These are phyloP conservation scores for Pulicaria dysenterica DNA, from an alignment of 129 eudicot genomes.

Conservation along the genomic window DNA sequence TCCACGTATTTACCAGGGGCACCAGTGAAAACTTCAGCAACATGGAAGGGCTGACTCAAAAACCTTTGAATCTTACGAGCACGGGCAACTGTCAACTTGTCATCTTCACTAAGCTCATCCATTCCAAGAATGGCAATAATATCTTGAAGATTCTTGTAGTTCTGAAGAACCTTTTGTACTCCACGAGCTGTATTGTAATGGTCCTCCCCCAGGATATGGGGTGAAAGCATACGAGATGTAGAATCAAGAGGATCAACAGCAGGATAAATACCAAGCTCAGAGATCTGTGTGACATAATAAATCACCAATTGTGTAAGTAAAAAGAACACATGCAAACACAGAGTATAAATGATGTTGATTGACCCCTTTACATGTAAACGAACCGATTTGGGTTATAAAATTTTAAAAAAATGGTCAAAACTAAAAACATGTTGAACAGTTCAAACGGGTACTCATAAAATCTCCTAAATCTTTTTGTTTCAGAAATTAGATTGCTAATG, in stretches of 20 bases:
- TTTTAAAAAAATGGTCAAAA: too few relatives aligned
- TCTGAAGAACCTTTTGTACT: conserved; percentile 92
- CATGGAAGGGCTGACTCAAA: conserved; percentile 98
- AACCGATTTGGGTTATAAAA: too few relatives aligned
- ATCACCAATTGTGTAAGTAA: not conserved
- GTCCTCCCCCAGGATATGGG: conserved; percentile 89
- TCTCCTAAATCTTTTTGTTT: not conserved
- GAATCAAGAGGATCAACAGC: conserved; percentile 95
- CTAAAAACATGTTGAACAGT: not conserved
- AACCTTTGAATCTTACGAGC: conserved; percentile 93
- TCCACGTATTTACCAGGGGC: conserved; percentile 94
- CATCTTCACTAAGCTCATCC: conserved; percentile 96
- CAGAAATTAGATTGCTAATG: not conserved
- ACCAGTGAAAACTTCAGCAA: conserved; percentile 96
- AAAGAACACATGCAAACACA: not conserved
- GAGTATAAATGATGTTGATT: not conserved
- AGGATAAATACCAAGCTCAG: conserved; percentile 96
- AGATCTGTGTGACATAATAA: conserved; percentile 48
- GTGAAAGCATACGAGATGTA: conserved; percentile 91
- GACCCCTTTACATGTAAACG: not conserved
- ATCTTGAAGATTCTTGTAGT: conserved; percentile 97
- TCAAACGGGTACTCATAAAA: not conserved
- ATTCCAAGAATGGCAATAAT: conserved; percentile 94
- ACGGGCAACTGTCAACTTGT: conserved; percentile 90
- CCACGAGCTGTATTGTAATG: conserved; percentile 99